Base-by-base conservation (phyloP, 371 early-diverging fungal genomes). In the Saksenaea oblongispora region DNA sequence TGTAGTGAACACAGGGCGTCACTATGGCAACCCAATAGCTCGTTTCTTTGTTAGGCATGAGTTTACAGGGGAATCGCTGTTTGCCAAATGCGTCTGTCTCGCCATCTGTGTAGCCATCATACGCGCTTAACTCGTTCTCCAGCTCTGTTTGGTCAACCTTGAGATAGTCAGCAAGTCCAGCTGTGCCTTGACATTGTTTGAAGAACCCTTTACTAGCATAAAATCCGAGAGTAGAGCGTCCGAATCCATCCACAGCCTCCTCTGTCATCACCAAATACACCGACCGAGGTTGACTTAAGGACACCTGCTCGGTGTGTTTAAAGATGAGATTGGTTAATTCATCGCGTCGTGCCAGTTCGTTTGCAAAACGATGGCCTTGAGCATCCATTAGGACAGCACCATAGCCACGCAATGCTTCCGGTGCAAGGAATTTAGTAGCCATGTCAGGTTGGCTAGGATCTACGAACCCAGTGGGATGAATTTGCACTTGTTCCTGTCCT, bases 391-490 rank as follows among this genome's bases (percentile, higher is more conserved):
- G 71, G 2, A 93, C 67, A 59, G 88, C 94, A 54, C 94, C 94
- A 37, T 82, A 84, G 61, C 92, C 94, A 54, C 94, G 89, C 56
- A 94, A 82, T 0, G 94, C 92, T 73, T 94, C 94, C 8, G 94
- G 91, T 4, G 94, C 94, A 39, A 89, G 65, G 60, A 89, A 87
- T 64, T 88, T 88, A 10, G 82, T 79, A 11, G 70, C 51, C 3
- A 84, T 84, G 31, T 81, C 80, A 22, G 91, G 91, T 22, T 91
- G 81, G 41, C 65, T 74, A n/a, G 87, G 86, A 69, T 89, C 88
- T 44, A 93, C 87, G 53, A 93, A 85, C 22, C 94, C 94, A 3
- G 94, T 94, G n/a, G 94, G 94, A 74, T 94, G 94, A 22, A 94
- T 86, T 74, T 94, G 94, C 14, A 79, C 73, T 62, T 76, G 73